Base-by-base conservation (phyloP, 306 rosid species). In the Lagenaria siceraria region DNA sequence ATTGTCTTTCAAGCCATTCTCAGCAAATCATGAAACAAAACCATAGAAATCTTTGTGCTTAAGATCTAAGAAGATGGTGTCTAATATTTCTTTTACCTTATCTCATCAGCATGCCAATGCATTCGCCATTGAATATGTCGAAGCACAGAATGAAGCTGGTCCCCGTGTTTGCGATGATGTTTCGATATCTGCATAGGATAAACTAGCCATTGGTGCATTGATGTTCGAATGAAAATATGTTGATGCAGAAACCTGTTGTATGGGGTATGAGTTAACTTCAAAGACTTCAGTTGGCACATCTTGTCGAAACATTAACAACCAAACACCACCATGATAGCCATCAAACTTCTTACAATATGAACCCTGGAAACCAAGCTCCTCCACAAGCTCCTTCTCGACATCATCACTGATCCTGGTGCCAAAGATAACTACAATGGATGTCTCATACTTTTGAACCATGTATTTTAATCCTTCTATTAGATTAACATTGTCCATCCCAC, bases 281-380 rank as follows among this genome's bases (percentile, higher is more conserved):
- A 53, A 53, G 54, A 69, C 75, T 38, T 42, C 54, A 69, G 48
- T n/a, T 69, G 42, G 29, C 29, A 69, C 75, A n/a, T 69, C 75
- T 42, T 69, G 10, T 27, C 18, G 10, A 55, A 15, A 69, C 54
- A 38, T 2, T 2, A 69, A 21, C 75, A 69, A 3, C 75, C 75
- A 69, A 21, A 69, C 48, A 9, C 75, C 75, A 1, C 54, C 33
- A 10, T 14, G 12, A 17, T 10, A 69, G 13, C 27, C 33, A n/a
- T 38, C 54, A 8, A 27, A 51, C 46, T 69, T 43, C 5, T 24
- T 22, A 51, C 17, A 6, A 27, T 69, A 43, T 1, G 75, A 69
- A 22, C 75, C 75, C 0, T 8, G 4, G 54, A n/a, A 69, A 22
- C 8, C 19, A 4, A 69, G 31, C 31, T 42, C 5, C 33, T 69